Evolutionary conservation across 345 rosid species (phyloP), one percentile per base, ranked within the genome.

Genomic region (Hibiscus mutabilis): DNA sequence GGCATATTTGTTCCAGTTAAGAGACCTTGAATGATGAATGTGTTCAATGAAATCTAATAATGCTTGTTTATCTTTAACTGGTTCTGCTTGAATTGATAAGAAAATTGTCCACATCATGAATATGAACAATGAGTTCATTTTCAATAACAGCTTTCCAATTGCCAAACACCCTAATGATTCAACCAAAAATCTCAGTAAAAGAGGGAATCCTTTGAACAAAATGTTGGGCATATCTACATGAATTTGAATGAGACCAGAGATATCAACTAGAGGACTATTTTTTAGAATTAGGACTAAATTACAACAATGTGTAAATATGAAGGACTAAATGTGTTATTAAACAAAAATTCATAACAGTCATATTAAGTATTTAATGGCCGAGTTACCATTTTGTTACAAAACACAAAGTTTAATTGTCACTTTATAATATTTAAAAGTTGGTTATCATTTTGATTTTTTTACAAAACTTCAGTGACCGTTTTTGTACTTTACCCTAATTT

Each of bases 1-100:
- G 53, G 77, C 80, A 76, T 63, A 67, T 68, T 80, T 78, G 22
- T 80, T 83, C 98, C 97, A 95, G 19, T 92, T 91, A n/a, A 95
- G 80, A 62, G 79, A 66, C 37, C 73, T 85, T 13, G 98, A 80
- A 77, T 86, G 88, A 65, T 74, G 81, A 75, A 89, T 74, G n/a
- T 80, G 79, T 56, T 70, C 71, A n/a, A 85, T 44, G 53, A 92
- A 95, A 42, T 90, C 96, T 6, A 95, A 87, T 70, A 90, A 84
- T 27, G 94, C 90, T 69, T 79, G 80, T 79, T 81, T 87, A 71
- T 92, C 96, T 81, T 83, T 88, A n/a, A 84, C 84, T 46, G 85
- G 86, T 35, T 79, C 84, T 58, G 85, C 89, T 9, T 68, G 9
- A 70, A 74, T 69, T 46, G 77, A 74, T 9, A 79, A 68, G 58